Evolutionary conservation across 1,284 basidiomycete species (phyloP), one percentile per base, ranked within the genome.

Genomic region (Lentinula novae-zelandiae): DNA sequence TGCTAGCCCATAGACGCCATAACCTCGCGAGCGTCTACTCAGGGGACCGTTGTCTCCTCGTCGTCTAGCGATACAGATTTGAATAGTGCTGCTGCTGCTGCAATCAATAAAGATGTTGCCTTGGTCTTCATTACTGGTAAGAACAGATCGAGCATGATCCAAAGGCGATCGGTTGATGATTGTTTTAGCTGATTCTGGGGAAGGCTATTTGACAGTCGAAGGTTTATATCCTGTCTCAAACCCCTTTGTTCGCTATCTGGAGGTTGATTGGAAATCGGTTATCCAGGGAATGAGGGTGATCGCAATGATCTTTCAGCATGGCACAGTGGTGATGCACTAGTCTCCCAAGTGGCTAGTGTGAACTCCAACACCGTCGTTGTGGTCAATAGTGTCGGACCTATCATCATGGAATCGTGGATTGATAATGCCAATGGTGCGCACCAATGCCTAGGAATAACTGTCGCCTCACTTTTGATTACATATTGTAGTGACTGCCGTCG

Each of bases 351-450:
- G 12, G 83, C 84, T 1, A 71, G 74, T 39, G 74, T 74, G 15
- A 85, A 84, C 67, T 75, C 81, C 61, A 87, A 90, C 70, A 91
- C 89, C 0, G 79, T 93, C 39, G 90, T 93, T 27, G 83, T 93
- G 4, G 80, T 92, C 8, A 86, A 93, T 69, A 82, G 81, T n/a
- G 87, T 89, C 53, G 89, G 89, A 0, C 83, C 87, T 0, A 82
- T 90, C 33, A 76, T 81, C 33, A 77, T 89, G 68, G 87, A 90
- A 69, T 67, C 77, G 8, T 90, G 88, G 88, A 84, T 89, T 53
- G 79, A 85, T 20, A 73, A 85, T 64, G 72, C 75, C 3, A 87
- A 87, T 67, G 78, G 79, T 87, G 63, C 75, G 82, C 46, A 10
- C 17, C 8, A 39, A 33, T n/a, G 10, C 9, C 3, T 40, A 34